These are phyloP conservation scores for Haplosporangium sp. DNA, from an alignment of 371 early-diverging fungal species.

Conservation along the genomic window DNA sequence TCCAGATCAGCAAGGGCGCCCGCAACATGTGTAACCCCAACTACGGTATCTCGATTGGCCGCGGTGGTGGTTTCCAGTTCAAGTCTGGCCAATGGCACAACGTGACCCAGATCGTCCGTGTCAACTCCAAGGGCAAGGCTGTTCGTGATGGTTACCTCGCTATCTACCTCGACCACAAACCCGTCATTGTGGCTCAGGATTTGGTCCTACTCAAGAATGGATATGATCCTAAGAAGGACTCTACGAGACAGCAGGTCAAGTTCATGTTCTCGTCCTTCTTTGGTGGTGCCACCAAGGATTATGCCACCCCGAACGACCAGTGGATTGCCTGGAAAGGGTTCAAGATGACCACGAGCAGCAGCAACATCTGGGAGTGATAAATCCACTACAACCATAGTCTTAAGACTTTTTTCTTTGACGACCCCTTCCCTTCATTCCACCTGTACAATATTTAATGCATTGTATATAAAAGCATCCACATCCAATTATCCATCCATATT, in stretches of 20 bases:
- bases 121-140: constrained; percentile 65
- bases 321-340: constrained; percentile 67
- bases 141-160: constrained; percentile 57
- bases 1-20: constrained; percentile 25
- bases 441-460: no score
- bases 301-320: constrained; percentile 63
- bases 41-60: constrained; percentile 74
- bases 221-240: constrained; percentile 22
- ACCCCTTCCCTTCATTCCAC: no score
- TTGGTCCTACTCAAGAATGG: constrained; percentile 46
- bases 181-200: constrained; percentile 35
- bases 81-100: constrained; percentile 65
- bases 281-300: constrained; percentile 61
- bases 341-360: constrained; percentile 23
- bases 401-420: no score
- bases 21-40: constrained; percentile 65
- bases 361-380: constrained; percentile 25
- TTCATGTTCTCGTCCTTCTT: constrained; percentile 66
- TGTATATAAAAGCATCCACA: no score
- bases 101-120: constrained; percentile 63
- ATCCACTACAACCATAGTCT: not conserved
- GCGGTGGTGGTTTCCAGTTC: constrained; percentile 65
- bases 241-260: constrained; percentile 26
- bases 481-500: no score
- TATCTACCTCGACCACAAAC: constrained; percentile 58